Base-by-base conservation (phyloP, 2,329 filamentous ascomycete genomes). In the Hypoxylon sp. region DNA sequence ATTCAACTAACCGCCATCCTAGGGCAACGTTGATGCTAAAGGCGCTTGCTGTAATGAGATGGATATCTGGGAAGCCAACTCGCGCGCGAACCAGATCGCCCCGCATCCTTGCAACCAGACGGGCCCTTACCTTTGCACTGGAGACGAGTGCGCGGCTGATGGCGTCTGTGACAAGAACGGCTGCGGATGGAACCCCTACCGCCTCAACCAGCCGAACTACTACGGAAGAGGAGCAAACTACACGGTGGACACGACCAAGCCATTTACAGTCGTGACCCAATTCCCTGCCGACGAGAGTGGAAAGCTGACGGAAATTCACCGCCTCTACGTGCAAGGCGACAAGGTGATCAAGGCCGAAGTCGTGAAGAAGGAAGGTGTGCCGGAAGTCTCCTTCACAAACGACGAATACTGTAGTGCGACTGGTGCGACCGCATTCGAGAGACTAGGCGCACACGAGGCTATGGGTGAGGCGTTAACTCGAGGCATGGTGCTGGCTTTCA, bases 401-500 rank as follows among this genome's bases (percentile, higher is more conserved):
- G 79, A 81, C 60, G 74, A 76, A 35, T 81, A 77, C 73, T 82
- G 81, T 74, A 63, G 60, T 14, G 77, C 76, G 11, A 78, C 77
- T 8, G 77, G 78, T 54, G 75, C 78, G 5, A 70, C 70, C 3
- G 62, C 71, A 29, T 81, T 80, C 73, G 73, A 76, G 69, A 72
- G 70, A 50, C 73, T 83, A 2, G 83, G 82, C 42, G 83, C 77
- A 22, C 78, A 81, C 65, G 79, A 79, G 70, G 79, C 73, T 4
- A 83, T 84, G 78, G 83, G 83, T 35, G 79, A 82, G 37, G 79
- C 82, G 3, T 73, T 85, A 70, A 74, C 74, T 29, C 76, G 83
- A 29, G 81, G 81, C 47, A 86, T 86, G 84, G 84, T 86, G 0
- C 75, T 86, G n/a, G 80, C 81, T 10, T 80, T 88, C 71, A 81